Evolutionary conservation across 2,329 filamentous ascomycete species (phyloP), one percentile per base, ranked within the genome.

Genomic region (Ceratocystis eucalypticola): DNA sequence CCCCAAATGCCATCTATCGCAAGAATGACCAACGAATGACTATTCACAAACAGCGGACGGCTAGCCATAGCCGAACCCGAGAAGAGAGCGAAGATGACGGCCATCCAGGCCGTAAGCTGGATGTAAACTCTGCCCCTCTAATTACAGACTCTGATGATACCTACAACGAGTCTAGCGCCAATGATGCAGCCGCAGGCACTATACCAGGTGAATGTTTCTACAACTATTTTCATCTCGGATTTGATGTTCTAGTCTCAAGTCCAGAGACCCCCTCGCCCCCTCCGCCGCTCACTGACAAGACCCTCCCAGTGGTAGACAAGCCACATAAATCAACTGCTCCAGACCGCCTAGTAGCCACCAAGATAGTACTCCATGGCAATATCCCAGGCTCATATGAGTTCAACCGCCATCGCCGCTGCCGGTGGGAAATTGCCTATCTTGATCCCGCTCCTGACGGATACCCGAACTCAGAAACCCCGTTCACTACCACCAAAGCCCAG

Each of bases 341-440:
- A 0, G 85, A 90, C 67, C 85, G 87, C 50, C 80, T 96, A 10
- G 90, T 94, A 0, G 92, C 89, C 5, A 94, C 89, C 0, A 97
- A 97, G 74, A 75, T 99, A n/a, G 84, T 97, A 20, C 80, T 99
- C 1, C 94, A 99, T 74, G 91, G 89, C 55, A 99, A 99, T 72
- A 86, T 97, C 1, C 94, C 94, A 0, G 94, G 94, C 0, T 96
- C 91, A 1, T 97, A 96, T 74, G 89, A 93, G 10, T 99, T 99
- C 77, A 97, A 99, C 75, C 85, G 94, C 3, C 91, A 97, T 74
- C 86, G 93, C 20, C 85, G 94, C 69, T 91, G 89, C 71, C 85
- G 92, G 50, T 99, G 94, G 94, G 85, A 86, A 64, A 86, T 96
- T 64, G 75, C 77, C 57, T 87, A 87, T 70, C 76, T 86, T 3